phyloP scores from a whole-genome alignment of 2,329 filamentous ascomycete genomes.

The Aureobasidium leucospermi region DNA sequence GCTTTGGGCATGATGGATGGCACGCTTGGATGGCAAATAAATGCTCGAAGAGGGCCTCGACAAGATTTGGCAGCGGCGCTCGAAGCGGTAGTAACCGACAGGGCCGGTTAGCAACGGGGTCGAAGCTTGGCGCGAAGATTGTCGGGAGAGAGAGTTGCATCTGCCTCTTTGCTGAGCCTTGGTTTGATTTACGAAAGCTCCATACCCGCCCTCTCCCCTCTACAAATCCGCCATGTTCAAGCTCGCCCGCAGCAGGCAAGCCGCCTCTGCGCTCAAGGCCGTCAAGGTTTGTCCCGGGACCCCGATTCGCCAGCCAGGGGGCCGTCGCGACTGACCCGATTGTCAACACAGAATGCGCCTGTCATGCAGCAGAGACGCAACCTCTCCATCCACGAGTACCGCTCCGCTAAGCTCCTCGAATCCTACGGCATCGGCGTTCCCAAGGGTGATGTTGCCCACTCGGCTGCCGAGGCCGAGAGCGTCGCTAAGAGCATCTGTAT shows the following conservation, averaged over 20 bases:
- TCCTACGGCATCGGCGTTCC: constrained; percentile 91
- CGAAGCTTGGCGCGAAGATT: constrained; percentile 9
- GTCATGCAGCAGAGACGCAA: constrained; percentile 32
- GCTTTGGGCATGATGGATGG: background rate
- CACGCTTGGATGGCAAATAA: no score
- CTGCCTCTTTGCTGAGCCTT: constrained; percentile 6
- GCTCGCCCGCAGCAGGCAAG: constrained; percentile 71
- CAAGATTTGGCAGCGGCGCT: no score
- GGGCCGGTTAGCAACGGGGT: background rate
- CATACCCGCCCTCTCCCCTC: background rate
- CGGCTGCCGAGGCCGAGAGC: constrained; percentile 78
- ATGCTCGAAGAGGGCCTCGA: no score
- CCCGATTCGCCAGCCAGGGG: constrained; percentile 20
- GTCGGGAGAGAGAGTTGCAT: constrained; percentile 4
- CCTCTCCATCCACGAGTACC: constrained; percentile 97
- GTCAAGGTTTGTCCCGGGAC: constrained; percentile 55
- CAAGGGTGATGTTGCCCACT: constrained; percentile 78
- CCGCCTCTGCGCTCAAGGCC: constrained; percentile 72
- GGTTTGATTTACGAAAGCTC: background rate
- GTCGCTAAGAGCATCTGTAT: constrained; percentile 83
- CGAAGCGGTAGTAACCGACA: background rate
- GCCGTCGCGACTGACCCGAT: constrained; percentile 19
- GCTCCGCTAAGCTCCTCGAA: constrained; percentile 84
- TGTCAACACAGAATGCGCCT: constrained; percentile 45
- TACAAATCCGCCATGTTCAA: constrained; percentile 63